Percentiles rank a stretch among this genome's conserved stretches.
Conservation (phyloP, 2,329 filamentous ascomycete genomes). For the Fusarium xylarioides region DNA sequence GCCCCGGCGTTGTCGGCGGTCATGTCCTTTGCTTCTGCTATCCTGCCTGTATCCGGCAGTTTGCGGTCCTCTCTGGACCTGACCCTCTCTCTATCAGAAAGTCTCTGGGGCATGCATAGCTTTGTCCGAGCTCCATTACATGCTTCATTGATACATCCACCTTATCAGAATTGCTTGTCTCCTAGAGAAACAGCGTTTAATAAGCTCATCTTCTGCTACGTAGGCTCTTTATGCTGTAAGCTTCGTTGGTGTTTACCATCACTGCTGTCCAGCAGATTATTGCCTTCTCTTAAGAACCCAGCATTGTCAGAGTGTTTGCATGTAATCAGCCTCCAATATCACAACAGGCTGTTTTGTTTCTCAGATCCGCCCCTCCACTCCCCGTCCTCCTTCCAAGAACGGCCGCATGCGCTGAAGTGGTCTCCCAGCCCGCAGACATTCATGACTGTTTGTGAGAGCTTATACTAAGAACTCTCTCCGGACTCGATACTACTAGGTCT, state of each 20-base stretch:
- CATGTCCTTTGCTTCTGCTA: slow-evolving; percentile 31
- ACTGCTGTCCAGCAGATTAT: slow-evolving; percentile 23
- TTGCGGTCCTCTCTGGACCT: slow-evolving; percentile 37
- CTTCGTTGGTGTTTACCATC: slow-evolving; percentile 3
- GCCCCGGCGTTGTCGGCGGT: slow-evolving; percentile 29
- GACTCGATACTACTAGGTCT: slow-evolving; percentile 42
- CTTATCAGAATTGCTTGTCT: slow-evolving; percentile 37
- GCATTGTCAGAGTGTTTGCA: slow-evolving; percentile 35
- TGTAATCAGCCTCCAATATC: slow-evolving; percentile 37
- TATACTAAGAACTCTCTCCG: slow-evolving; percentile 43
- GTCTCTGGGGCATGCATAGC: slow-evolving; percentile 38
- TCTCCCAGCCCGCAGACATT: slow-evolving; percentile 41
- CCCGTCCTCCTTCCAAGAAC: slow-evolving; percentile 59
- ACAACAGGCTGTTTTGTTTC: slow-evolving; percentile 41
- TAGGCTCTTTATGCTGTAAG: slow-evolving; percentile 16
- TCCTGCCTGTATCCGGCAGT: slow-evolving; percentile 42
- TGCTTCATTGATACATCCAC: slow-evolving; percentile 35
- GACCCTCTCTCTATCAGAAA: slow-evolving; percentile 37
- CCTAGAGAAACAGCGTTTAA: slow-evolving; percentile 30
- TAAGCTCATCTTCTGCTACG: slow-evolving; percentile 31
- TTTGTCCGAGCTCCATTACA: slow-evolving; percentile 41
- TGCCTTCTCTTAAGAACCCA: slow-evolving; percentile 34
- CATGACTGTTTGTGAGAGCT: slow-evolving; percentile 35
- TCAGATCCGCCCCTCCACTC: slow-evolving; percentile 42
- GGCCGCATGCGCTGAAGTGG: slow-evolving; percentile 54